phyloP scores from a whole-genome alignment of 108 stramenopile genomes.

The Cyclostephanos tholiformis region DNA sequence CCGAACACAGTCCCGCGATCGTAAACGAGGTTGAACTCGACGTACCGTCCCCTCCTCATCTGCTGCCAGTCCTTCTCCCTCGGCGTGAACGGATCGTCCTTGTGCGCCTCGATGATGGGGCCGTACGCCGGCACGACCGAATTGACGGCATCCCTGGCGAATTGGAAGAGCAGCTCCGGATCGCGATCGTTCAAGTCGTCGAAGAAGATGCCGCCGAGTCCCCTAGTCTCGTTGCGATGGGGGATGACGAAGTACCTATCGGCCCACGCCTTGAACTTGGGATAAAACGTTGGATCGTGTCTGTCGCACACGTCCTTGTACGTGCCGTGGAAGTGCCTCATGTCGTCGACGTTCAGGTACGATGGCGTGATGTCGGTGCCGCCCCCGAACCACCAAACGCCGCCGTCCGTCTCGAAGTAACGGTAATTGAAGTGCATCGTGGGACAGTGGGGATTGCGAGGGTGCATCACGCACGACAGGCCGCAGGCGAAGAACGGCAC shows the following conservation, averaged over 20 bases:
- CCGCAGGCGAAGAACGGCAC: slow-evolving; percentile 99
- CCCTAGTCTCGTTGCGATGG: slow-evolving; percentile 96
- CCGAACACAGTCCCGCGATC: slow-evolving; percentile 99
- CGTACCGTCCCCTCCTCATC: slow-evolving; percentile 93
- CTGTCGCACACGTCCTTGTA: slow-evolving; percentile 98
- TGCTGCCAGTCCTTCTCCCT: slow-evolving; percentile 98
- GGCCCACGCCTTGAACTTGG: slow-evolving; percentile 98
- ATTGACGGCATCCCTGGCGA: slow-evolving; percentile 85
- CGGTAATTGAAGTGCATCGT: slow-evolving; percentile 99
- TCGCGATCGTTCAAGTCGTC: slow-evolving; percentile 96
- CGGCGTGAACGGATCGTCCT: slow-evolving; percentile 88
- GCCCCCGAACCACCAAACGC: slow-evolving; percentile 99
- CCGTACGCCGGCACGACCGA: slow-evolving; percentile 91
- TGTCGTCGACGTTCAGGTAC: slow-evolving; percentile 95
- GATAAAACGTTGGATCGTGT: slow-evolving; percentile 95
- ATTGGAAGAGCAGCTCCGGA: slow-evolving; percentile 87
- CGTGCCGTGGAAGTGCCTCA: slow-evolving; percentile 97
- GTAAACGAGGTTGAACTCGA: slow-evolving; percentile 99
- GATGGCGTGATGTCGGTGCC: slow-evolving; percentile 99
- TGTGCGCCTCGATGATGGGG: slow-evolving; percentile 90
- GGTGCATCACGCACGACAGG: slow-evolving; percentile 97
- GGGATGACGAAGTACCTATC: slow-evolving; percentile 95
- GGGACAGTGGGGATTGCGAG: slow-evolving; percentile 94
- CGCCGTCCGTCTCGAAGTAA: slow-evolving; percentile 98
- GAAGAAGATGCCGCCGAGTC: slow-evolving; percentile 98